Base-by-base conservation (phyloP, 805 yeast genomes). In the Sugiyamaella americana region DNA sequence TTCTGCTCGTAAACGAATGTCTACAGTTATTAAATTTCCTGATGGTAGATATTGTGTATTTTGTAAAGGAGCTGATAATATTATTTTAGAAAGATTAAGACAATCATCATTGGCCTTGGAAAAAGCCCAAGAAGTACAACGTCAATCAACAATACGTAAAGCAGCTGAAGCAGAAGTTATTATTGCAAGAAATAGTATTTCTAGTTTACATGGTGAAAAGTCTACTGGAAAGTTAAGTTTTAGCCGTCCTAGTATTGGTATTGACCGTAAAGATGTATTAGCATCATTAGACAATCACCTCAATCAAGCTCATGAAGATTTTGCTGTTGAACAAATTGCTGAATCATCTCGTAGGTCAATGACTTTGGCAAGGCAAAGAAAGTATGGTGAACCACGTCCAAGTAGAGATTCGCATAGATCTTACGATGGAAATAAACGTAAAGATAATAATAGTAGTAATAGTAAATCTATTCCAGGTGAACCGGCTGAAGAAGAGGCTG, bases 51-150 rank as follows among this genome's bases (percentile, higher is more conserved):
- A 88, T 19, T 78, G 91, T 40, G 59, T 93, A 52, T 69, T 93
- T 37, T 87, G 96, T 66, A 93, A 93, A 66, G 99, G 98, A 46
- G 98, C 99, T 1, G 98, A 93, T 63, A 87, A 87, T 58, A 75
- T 91, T 8, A 86, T 93, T 41, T 62, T 89, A 44, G 95, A 89
- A 43, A 74, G 85, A 48, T 69, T 93, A 49, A 73, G 71, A 47
- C 70, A 81, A 52, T 54, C 75, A 0, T 76, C 74, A 1, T 43
- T 83, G 41, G 96, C 94, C 0, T 64, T 67, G 18, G 59, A 63
- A n/a, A 87, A 84, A 59, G 75, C 82, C 38, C 68, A 65, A n/a
- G 87, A 87, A 46, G 74, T 87, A 5, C 64, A 80, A 22, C 64
- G 70, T 22, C 73, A 72, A 35, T 69, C 88, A 0, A 68, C 74